Conservation (phyloP, 352 stramenopile species). For the Phytophthora capsici region DNA sequence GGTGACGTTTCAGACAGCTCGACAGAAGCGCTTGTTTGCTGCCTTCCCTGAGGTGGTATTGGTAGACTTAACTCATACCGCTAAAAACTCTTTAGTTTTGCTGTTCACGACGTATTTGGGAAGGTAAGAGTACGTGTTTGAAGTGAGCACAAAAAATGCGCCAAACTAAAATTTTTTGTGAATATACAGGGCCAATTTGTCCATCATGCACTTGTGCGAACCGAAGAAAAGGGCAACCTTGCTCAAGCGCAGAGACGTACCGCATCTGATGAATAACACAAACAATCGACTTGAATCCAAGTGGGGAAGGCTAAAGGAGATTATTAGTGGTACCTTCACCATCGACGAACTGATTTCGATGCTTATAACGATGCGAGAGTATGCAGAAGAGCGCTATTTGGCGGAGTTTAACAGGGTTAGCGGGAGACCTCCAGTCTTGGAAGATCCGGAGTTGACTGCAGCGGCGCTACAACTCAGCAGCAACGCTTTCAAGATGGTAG, state of each 20-base stretch:
- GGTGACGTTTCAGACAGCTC: conserved; percentile 9
- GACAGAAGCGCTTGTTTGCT: conserved; percentile 10
- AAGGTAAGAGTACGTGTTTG: conserved; percentile 3
- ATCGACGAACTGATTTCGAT: background rate
- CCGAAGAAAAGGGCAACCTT: conserved; percentile 11
- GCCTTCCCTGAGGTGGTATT: too few species aligned
- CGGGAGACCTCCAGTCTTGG: too few species aligned
- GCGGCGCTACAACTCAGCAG: too few species aligned
- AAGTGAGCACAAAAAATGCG: background rate
- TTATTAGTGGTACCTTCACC: background rate
- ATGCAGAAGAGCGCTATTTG: background rate
- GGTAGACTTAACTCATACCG: too few species aligned
- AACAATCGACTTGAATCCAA: background rate
- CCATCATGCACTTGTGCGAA: conserved; percentile 7
- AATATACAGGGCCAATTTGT: conserved; percentile 11
- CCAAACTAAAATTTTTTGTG: background rate
- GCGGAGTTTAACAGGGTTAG: too few species aligned
- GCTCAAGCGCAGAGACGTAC: background rate
- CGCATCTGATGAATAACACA: background rate
- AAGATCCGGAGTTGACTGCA: too few species aligned
- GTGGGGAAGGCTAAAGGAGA: background rate
- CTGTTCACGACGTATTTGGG: too few species aligned
- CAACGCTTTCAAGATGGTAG: too few species aligned
- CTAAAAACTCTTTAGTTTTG: too few species aligned
- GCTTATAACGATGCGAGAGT: background rate